Evolutionary conservation across 1,284 basidiomycete species (phyloP), one percentile per base, ranked within the genome.

Genomic region (Pholiota adiposa): DNA sequence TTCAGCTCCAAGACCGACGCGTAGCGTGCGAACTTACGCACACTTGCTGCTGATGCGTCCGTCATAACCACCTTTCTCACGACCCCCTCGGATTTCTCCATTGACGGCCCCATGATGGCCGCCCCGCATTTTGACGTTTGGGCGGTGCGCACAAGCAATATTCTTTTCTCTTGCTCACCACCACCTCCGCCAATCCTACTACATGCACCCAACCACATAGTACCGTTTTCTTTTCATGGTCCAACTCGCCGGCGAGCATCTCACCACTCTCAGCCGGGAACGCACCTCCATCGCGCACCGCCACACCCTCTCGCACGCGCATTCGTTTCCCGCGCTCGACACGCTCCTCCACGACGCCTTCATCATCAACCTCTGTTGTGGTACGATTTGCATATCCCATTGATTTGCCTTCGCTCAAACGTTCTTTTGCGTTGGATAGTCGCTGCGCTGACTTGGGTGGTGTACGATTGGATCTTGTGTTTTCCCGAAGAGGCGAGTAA

Each of bases 361-460:
- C 2, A 46, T 46, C 44, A 16, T 46, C 25, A 46, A 46, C 25
- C 25, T 46, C 14, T 46, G 44, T 7, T 25, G 21, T 27, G 44
- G 44, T 46, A n/a, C 14, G 44, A 16, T 29, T 16, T 2, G 6
- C 38, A 27, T 11, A 11, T n/a, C n/a, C n/a, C 18, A 14, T 14
- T 25, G n/a, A 4, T 27, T 4, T 5, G 12, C 12, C 16, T 4
- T 46, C 23, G 14, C 44, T 46, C 23, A 46, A 4, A 25, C 12
- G 14, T 14, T 27, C 18, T 46, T 11, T 21, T 18, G 16, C 0
- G 18, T 18, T 8, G 9, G n/a, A 9, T 33, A 67, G 66, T 63
- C 19, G 64, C 66, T 6, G 66, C 66, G 14, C 31, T 67, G 53
- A 60, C 66, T 19, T 67, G 64, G 64, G 38, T 67, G 19, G 51